These are phyloP conservation scores for Sporothrix dimorphospora DNA, from an alignment of 2,329 filamentous ascomycete genomes.

Conservation along the genomic window DNA sequence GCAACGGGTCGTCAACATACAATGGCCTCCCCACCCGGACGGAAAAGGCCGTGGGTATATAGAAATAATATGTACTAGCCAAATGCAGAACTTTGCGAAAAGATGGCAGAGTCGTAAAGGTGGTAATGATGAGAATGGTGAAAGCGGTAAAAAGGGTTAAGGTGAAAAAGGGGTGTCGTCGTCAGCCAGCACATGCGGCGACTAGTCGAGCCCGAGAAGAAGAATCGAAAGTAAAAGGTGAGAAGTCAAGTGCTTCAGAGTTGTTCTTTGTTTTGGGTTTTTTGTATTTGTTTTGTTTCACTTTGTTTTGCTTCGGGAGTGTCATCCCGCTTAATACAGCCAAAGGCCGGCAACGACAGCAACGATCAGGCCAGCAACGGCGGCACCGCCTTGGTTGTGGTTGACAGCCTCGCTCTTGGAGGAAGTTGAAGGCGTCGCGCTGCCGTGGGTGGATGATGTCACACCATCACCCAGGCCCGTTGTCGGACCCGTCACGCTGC, in stretches of 20 bases:
- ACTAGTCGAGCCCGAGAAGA: not conserved
- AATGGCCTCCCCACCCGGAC: not conserved
- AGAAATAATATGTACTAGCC: constrained; percentile 23
- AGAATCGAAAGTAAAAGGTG: not conserved
- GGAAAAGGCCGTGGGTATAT: constrained; percentile 15
- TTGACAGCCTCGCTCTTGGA: constrained; percentile 48
- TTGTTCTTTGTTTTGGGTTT: constrained; percentile 11
- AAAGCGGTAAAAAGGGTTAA: not conserved
- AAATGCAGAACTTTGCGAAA: constrained; percentile 1
- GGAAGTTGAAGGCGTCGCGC: constrained; percentile 35
- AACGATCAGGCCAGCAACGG: constrained; percentile 58
- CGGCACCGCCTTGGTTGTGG: constrained; percentile 53
- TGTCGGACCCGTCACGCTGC: constrained; percentile 5
- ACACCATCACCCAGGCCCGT: not conserved
- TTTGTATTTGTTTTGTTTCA: not conserved
- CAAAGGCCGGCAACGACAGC: constrained; percentile 58
- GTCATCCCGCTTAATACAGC: constrained; percentile 45
- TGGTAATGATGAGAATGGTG: constrained; percentile 34
- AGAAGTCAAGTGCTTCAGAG: not conserved
- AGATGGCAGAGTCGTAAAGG: constrained; percentile 16
- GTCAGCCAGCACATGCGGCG: constrained; percentile 16
- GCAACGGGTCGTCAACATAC: constrained; percentile 17
- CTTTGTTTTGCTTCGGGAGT: not conserved
- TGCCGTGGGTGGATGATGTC: constrained; percentile 33
- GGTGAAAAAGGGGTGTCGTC: not conserved